Base-by-base conservation (phyloP, 2,329 filamentous ascomycete species). In the Penicillium thymicola region DNA sequence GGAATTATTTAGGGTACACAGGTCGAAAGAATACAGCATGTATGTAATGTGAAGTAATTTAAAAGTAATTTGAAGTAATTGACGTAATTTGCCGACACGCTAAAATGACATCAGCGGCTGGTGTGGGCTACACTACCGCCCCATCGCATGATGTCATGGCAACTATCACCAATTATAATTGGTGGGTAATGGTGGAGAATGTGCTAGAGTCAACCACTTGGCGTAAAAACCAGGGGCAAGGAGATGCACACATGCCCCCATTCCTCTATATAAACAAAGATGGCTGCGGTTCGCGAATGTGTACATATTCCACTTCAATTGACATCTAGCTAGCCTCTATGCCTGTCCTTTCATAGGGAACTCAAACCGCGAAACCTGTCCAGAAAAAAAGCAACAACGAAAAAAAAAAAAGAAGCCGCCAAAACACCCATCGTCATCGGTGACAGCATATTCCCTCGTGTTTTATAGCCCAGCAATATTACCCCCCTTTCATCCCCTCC, bases 41-140 rank as follows among this genome's bases (percentile, higher is more conserved):
- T 34, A 30, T 43, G 25, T 43, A 27, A 43, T 14, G 27, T n/a
- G 25, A 27, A 27, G 25, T 27, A 47, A 25, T 36, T 23, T 21
- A 21, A 25, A 49, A 13, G 47, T 49, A 28, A 48, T 13, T 13
- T 18, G 18, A 1, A 13, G 37, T 51, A 51, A 27, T 2, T 27
- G 25, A 27, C 25, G 25, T 27, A 27, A 36, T 36, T 38, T 48
- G 27, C 27, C 10, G 36, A 10, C 21, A 54, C 27, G 27, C 21
- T 13, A 6, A 16, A 32, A 61, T 65, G 62, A 65, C 61, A 64
- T 66, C 61, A 66, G 59, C 55, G 64, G 64, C 62, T 63, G 55
- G 38, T n/a, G 28, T 38, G 18, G 23, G 16, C 18, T 37, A 14
- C 11, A 25, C 25, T 41, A 7, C 43, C 36, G 25, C 55, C 13